Base-by-base conservation (phyloP, 129 eudicot species). In the Helianthus tuberosus region DNA sequence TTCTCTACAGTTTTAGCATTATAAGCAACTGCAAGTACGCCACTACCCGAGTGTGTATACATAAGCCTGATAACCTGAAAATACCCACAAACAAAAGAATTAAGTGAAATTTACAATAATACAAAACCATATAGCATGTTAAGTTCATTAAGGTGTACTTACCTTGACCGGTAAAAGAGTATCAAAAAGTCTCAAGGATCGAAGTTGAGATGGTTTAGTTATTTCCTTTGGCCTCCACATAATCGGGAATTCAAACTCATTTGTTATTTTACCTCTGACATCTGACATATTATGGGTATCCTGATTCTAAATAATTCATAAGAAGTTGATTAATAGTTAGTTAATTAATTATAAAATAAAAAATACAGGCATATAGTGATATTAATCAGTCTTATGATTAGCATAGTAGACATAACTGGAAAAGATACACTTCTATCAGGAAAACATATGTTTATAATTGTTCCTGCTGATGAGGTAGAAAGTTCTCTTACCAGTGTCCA, bases 401-500 rank as follows among this genome's bases (percentile, higher is more conserved):
- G 87, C 74, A 54, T 65, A 32, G 76, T 17, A 70, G 79, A 43
- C 55, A 68, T 66, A 66, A 75, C 73, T 49, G 85, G 15, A 55
- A 67, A 64, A 1, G 73, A 72, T 69, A 68, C 62, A 51, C 51
- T 69, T 84, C 84, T 84, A 68, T 87, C 87, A 25, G 72, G 59
- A 6, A 51, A 61, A 16, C 83, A 75, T n/a, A 75, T 32, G 36
- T 32, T 32, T 32, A 5, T 49, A 29, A 61, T 80, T 74, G 89
- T 61, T 74, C 78, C 90, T 64, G 73, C 85, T 48, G 64, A 74
- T 36, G 84, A 69, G 49, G 81, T 66, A n/a, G 82, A 63, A 81
- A 50, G 65, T 14, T 17, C 69, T 44, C 68, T 74, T 84, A 94
- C 98, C 98, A 94, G 59, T 94, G 88, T 35, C 98, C 98, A 53